Evolutionary conservation across 768 basidiomycete genomes (phyloP), one percentile per base, ranked within the genome.

Genomic region (Kwoniella dejecticola): DNA sequence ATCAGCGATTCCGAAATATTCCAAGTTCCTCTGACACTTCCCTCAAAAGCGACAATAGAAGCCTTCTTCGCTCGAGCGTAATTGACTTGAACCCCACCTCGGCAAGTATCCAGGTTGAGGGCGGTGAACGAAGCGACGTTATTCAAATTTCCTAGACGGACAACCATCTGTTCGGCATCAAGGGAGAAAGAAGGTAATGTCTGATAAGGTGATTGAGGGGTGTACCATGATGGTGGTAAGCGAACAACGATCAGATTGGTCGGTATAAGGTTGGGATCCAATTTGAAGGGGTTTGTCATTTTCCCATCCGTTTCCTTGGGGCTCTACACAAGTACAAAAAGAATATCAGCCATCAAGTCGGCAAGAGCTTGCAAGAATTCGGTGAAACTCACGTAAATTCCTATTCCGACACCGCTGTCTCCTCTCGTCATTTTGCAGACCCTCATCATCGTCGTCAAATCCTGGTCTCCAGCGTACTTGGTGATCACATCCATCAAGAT

Each of bases 401-500:
- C 77, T 6, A 79, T 67, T 7, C 77, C 76, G 8, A 65, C 27
- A 47, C 65, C 52, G 4, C 62, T 67, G 40, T 63, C 68, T 15
- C 48, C 48, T 29, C 63, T 48, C 1, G 36, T 23, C 66, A 79
- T 68, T 44, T 68, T 48, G 44, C 77, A 77, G 33, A 79, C 74
- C 53, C 64, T 27, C 57, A 74, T 69, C 45, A 72, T 62, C 17
- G 38, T 42, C 8, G 42, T 30, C 17, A 72, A 29, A 21, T 58
- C 63, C 55, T 70, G 74, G 12, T 17, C 42, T 41, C 67, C 70
- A 4, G 60, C 33, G 52, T 68, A 71, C 38, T 65, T 26, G 30
- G 72, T 62, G 8, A 77, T 58, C 17, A 79, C 76, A 57, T 79
- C 77, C 0, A 79, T 63, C 6, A 66, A 19, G 23, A 79, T 64